phyloP scores from a whole-genome alignment of 176 grass and related monocot species.

The Hsuehochloa calcarea region DNA sequence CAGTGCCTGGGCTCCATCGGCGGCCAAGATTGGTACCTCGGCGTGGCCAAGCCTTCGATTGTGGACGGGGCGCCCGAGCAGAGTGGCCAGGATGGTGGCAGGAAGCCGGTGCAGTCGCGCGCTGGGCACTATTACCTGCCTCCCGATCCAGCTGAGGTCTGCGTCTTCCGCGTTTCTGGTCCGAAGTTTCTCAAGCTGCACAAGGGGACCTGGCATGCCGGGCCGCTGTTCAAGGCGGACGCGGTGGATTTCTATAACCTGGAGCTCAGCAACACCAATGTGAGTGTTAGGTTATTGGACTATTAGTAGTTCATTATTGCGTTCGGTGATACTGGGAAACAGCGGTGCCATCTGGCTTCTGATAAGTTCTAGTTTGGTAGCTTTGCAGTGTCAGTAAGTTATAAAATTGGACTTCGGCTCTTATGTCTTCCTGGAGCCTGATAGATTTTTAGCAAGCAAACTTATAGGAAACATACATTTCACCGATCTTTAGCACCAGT shows the following conservation, averaged over 20 bases:
- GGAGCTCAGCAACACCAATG: conserved; percentile 96
- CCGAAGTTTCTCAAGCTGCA: conserved; percentile 89
- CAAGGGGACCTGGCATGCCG: conserved; percentile 89
- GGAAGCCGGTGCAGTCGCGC: conserved; percentile 31
- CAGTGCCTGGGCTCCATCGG: conserved; percentile 90
- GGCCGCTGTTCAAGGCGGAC: conserved; percentile 73
- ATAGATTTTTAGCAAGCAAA: neutral
- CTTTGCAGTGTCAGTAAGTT: neutral
- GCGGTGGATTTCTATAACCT: conserved; percentile 92
- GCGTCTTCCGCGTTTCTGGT: conserved; percentile 73
- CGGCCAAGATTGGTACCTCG: conserved; percentile 82
- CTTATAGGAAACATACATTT: neutral
- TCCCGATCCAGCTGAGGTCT: conserved; percentile 71
- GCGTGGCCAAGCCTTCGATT: conserved; percentile 72
- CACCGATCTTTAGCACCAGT: neutral
- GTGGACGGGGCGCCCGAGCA: conserved; percentile 43
- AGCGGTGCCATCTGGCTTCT: neutral
- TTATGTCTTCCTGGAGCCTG: neutral
- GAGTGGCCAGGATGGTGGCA: conserved; percentile 33
- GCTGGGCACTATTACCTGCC: conserved; percentile 66
- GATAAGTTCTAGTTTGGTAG: neutral
- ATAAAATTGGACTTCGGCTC: neutral
- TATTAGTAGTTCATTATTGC: neutral
- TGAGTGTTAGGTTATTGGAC: conserved; percentile 38
- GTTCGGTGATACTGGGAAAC: neutral